phyloP scores from a whole-genome alignment of 352 stramenopile genomes.

The Globisporangium iwayamae region DNA sequence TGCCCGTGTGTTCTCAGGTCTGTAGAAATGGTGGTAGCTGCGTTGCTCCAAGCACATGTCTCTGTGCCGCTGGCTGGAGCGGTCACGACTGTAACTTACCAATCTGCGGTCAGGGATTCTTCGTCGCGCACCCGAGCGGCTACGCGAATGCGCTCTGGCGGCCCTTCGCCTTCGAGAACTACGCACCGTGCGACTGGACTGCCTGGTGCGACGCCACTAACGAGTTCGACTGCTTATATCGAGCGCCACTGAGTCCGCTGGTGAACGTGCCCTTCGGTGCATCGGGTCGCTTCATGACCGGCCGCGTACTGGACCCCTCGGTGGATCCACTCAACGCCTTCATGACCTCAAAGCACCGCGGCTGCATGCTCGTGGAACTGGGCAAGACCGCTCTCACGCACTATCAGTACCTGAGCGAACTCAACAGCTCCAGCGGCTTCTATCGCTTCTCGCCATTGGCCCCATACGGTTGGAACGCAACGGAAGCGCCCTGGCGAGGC shows the following conservation, averaged over 20 bases:
- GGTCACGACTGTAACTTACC: conserved; percentile 91
- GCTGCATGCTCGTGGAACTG: conserved; percentile 88
- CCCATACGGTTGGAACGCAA: conserved; percentile 84
- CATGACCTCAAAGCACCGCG: not conserved
- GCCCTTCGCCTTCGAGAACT: conserved; percentile 65
- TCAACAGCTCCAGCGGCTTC: conserved; percentile 64
- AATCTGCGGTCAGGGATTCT: conserved; percentile 93
- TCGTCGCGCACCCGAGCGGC: conserved; percentile 77
- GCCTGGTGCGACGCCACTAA: conserved; percentile 91
- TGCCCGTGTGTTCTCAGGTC: conserved; percentile 85
- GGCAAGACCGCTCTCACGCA: conserved; percentile 64
- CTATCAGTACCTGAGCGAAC: conserved; percentile 88
- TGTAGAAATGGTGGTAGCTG: conserved; percentile 91
- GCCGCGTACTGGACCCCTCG: conserved; percentile 22
- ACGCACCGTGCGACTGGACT: conserved; percentile 88
- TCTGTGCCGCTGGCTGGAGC: conserved; percentile 90
- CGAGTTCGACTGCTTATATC: conserved; percentile 91
- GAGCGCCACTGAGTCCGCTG: conserved; percentile 34
- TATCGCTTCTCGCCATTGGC: conserved; percentile 78
- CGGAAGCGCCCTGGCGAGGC: conserved; percentile 61
- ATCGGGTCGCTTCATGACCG: conserved; percentile 23
- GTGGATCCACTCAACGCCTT: conserved; percentile 16
- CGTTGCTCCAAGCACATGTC: conserved; percentile 92
- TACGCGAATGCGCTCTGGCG: conserved; percentile 56
- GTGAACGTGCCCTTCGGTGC: conserved; percentile 34